Conservation (phyloP, 1,284 basidiomycete species). For the Neonothopanus nambi region DNA sequence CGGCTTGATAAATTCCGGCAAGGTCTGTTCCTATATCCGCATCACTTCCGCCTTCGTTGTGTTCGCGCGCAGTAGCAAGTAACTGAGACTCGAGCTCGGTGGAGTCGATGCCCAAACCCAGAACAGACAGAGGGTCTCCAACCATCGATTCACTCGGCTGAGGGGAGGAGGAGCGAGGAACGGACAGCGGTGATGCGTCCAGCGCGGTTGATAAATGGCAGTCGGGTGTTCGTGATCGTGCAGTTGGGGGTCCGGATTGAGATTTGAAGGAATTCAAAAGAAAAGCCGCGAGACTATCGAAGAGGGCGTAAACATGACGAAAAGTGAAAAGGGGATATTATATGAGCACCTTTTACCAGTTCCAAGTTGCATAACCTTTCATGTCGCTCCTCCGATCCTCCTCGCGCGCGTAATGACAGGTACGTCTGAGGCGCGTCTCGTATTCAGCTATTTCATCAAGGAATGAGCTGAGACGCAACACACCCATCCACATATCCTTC, state of each 20-base stretch:
- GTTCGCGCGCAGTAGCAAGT: background rate
- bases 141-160: too few species aligned
- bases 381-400: slow-evolving; percentile 25
- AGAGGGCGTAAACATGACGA: background rate
- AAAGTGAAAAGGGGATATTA: slow-evolving; percentile 16
- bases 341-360: slow-evolving; percentile 29
- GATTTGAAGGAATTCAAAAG: slow-evolving; percentile 22
- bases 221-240: too few species aligned
- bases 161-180: too few species aligned
- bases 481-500: slow-evolving; percentile 45
- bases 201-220: too few species aligned
- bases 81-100: too few species aligned
- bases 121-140: too few species aligned
- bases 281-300: slow-evolving; percentile 21
- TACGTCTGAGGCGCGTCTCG: too few species aligned
- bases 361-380: slow-evolving; percentile 26
- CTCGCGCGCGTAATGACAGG: slow-evolving; percentile 31
- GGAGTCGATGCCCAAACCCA: too few species aligned
- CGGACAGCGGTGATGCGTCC: too few species aligned
- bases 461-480: background rate
- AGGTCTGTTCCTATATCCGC: background rate
- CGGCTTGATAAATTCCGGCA: background rate
- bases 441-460: too few species aligned
- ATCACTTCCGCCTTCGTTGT: too few species aligned
- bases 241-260: too few species aligned